phyloP scores from a whole-genome alignment of 768 basidiomycete species.

The Suillus alpinus region DNA sequence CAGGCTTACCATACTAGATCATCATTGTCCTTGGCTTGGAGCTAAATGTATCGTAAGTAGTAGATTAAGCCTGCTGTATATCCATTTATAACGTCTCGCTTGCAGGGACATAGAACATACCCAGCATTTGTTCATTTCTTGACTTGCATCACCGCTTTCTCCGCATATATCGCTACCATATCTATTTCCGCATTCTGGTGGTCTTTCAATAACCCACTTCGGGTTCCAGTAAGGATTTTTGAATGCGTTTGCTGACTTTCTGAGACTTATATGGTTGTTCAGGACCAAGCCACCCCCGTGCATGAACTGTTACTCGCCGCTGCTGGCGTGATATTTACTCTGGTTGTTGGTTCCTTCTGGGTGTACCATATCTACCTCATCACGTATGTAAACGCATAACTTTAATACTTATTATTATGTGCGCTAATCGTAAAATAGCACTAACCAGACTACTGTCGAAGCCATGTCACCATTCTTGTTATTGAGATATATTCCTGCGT shows the following conservation, averaged over 20 bases:
- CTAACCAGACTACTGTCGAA: slow-evolving; percentile 86
- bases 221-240: slow-evolving; percentile 48
- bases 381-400: slow-evolving; percentile 43
- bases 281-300: slow-evolving; percentile 67
- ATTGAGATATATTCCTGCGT: slow-evolving; percentile 64
- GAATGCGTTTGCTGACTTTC: background rate
- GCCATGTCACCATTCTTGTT: slow-evolving; percentile 72
- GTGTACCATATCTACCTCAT: slow-evolving; percentile 76
- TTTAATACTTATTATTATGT: background rate
- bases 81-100: slow-evolving; percentile 3
- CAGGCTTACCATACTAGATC: slow-evolving; percentile 46
- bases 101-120: slow-evolving; percentile 79
- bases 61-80: background rate
- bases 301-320: slow-evolving; percentile 70
- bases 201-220: slow-evolving; percentile 61
- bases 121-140: slow-evolving; percentile 83
- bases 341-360: slow-evolving; percentile 75
- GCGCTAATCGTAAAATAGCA: slow-evolving; percentile 38
- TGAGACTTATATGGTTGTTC: slow-evolving; percentile 7
- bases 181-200: slow-evolving; percentile 54
- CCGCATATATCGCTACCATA: slow-evolving; percentile 57
- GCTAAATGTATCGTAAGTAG: slow-evolving; percentile 69
- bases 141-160: slow-evolving; percentile 56
- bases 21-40: slow-evolving; percentile 86
- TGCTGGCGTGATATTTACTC: slow-evolving; percentile 52